Percentiles rank a stretch among this genome's conserved stretches.
phyloP scores from a whole-genome alignment of 371 early-diverging fungal species.

The Coemansia sp. region DNA sequence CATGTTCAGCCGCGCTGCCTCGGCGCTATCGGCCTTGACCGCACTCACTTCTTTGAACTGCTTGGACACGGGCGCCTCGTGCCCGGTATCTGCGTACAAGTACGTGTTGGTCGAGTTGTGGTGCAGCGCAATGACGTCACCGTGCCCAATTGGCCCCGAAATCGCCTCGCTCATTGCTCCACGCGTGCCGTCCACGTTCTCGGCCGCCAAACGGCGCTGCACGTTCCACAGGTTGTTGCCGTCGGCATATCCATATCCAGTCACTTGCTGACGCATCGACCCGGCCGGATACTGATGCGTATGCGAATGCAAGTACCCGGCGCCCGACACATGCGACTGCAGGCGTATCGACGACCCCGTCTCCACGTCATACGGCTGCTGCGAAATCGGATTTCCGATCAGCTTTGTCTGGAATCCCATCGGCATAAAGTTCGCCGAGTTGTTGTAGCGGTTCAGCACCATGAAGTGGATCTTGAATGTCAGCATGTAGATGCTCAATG shows the following conservation, averaged over 20 bases:
- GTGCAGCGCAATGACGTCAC: constrained; percentile 80
- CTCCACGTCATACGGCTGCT: constrained; percentile 87
- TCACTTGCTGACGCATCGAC: constrained; percentile 94
- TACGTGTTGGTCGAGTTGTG: constrained; percentile 77
- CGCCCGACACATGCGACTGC: constrained; percentile 84
- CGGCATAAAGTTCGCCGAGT: constrained; percentile 98
- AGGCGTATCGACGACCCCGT: constrained; percentile 91
- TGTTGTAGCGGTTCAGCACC: constrained; percentile 83
- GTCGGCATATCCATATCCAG: constrained; percentile 97
- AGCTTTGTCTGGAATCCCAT: constrained; percentile 95
- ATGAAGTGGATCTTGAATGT: constrained; percentile 92
- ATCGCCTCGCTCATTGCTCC: constrained; percentile 49
- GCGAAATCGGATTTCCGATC: constrained; percentile 73
- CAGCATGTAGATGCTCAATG: constrained; percentile 81
- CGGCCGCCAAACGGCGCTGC: constrained; percentile 47
- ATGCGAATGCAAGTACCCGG: constrained; percentile 98
- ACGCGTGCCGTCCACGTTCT: constrained; percentile 27
- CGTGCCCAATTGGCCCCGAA: constrained; percentile 68
- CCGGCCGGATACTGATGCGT: constrained; percentile 89
- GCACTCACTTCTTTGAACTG: constrained; percentile 84
- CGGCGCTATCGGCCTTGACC: constrained; percentile 61
- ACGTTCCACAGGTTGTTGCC: constrained; percentile 94
- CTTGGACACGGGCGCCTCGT: constrained; percentile 79
- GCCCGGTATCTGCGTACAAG: constrained; percentile 80
- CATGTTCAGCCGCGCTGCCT: constrained; percentile 78